Conservation (phyloP, 768 basidiomycete genomes). For the Mrakia hoshinonis region DNA sequence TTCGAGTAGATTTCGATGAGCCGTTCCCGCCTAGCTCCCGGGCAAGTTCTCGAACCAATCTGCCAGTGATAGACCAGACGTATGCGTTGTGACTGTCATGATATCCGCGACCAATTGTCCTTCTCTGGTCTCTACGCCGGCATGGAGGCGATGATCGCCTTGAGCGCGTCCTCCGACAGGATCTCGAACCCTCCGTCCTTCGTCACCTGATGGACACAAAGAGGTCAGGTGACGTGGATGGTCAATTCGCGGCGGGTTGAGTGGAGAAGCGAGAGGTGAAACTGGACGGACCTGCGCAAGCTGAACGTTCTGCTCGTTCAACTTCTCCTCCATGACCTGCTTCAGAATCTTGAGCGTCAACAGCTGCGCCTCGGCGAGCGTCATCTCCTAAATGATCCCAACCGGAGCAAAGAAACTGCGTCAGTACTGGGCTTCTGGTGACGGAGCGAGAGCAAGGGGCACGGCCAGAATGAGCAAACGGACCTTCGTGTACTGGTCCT, state of each 20-base stretch:
- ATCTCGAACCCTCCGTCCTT: conserved; percentile 76
- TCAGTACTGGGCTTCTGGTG: background rate
- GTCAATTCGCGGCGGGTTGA: background rate
- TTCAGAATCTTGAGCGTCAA: conserved; percentile 83
- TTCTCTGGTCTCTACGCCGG: background rate
- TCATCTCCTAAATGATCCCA: conserved; percentile 75
- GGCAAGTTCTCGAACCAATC: too few relatives aligned
- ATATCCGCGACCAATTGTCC: too few relatives aligned
- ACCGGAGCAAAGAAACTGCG: background rate
- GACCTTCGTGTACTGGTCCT: conserved; percentile 95
- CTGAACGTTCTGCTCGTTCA: conserved; percentile 97
- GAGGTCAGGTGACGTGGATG: background rate
- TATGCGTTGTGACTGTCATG: too few relatives aligned
- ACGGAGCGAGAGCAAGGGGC: background rate
- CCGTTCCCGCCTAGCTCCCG: too few relatives aligned
- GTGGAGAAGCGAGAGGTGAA: background rate
- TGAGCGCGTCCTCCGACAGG: conserved; percentile 66
- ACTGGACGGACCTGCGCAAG: conserved; percentile 65
- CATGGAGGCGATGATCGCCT: conserved; percentile 71
- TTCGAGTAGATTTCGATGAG: too few relatives aligned
- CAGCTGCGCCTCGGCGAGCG: conserved; percentile 73
- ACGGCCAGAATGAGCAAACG: conserved; percentile 22
- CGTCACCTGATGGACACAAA: conserved; percentile 56
- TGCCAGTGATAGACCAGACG: too few relatives aligned
- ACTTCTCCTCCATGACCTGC: conserved; percentile 99